phyloP scores from a whole-genome alignment of 2,329 filamentous ascomycete species.

The Penicillium aurantiogriseum region DNA sequence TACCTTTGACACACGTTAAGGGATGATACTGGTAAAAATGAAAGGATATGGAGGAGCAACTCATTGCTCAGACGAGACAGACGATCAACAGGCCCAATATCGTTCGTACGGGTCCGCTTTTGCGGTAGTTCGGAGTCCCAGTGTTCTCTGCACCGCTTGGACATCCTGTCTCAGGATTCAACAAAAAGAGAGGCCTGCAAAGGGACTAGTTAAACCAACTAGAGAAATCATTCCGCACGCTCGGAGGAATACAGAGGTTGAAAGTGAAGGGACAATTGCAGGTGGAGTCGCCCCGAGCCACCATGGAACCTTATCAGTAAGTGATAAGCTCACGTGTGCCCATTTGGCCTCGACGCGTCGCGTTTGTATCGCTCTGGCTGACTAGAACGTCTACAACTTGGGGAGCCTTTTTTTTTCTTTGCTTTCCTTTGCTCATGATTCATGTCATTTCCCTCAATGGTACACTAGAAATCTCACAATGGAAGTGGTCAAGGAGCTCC shows the following conservation, averaged over 20 bases:
- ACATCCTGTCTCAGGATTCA: conserved; percentile 25
- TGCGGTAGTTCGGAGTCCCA: conserved; percentile 20
- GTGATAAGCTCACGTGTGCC: conserved; percentile 9
- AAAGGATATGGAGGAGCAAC: conserved; percentile 78
- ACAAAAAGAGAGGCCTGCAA: neutral
- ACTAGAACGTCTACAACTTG: neutral
- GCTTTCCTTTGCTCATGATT: neutral
- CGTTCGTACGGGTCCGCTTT: conserved; percentile 46
- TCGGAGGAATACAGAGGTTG: neutral
- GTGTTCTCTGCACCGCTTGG: conserved; percentile 32
- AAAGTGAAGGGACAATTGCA: neutral
- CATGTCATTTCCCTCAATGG: neutral
- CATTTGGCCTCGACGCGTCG: conserved; percentile 13
- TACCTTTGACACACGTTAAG: conserved; percentile 65
- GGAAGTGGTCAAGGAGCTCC: conserved; percentile 34
- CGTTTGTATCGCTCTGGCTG: neutral
- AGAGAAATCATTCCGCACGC: neutral
- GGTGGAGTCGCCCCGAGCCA: neutral
- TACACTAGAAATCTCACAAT: conserved; percentile 12
- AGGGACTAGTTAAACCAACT: neutral
- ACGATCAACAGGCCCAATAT: conserved; percentile 50
- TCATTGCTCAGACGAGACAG: conserved; percentile 81
- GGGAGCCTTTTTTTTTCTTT: too few relatives aligned
- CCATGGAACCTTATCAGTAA: neutral
- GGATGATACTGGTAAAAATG: conserved; percentile 67